Evolutionary conservation across 2,329 filamentous ascomycete genomes (phyloP).

Genomic region (Phyllosticta citriasiana): DNA sequence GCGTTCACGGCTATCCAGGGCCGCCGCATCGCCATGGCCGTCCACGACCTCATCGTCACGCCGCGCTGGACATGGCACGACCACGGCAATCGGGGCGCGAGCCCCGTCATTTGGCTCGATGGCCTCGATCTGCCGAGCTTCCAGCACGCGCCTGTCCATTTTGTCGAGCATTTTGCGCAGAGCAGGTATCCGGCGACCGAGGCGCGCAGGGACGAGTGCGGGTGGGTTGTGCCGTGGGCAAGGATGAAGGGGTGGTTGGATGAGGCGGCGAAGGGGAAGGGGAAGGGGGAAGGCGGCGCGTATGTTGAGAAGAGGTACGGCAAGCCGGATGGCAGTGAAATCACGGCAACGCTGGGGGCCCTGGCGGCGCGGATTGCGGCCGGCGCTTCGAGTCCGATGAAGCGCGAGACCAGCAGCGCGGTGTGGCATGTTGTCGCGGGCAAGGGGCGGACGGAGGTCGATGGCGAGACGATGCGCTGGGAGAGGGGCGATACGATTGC

Average conservation of each 20-base stretch:
- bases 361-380: constrained; percentile 36
- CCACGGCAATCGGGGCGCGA: constrained; percentile 47
- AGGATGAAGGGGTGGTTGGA: constrained; percentile 38
- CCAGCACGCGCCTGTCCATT: constrained; percentile 42
- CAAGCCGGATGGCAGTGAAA: constrained; percentile 25
- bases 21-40: constrained; percentile 39
- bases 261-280: background rate
- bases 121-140: constrained; percentile 46
- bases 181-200: constrained; percentile 41
- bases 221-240: constrained; percentile 41
- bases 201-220: constrained; percentile 30
- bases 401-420: constrained; percentile 42
- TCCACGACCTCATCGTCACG: constrained; percentile 48
- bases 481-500: constrained; percentile 45
- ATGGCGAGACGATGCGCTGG: constrained; percentile 33
- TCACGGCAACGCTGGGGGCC: constrained; percentile 27
- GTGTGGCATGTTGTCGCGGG: constrained; percentile 46
- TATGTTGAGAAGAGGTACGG: constrained; percentile 18
- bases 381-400: constrained; percentile 25
- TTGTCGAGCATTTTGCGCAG: constrained; percentile 42
- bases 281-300: background rate
- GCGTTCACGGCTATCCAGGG: constrained; percentile 51
- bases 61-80: constrained; percentile 52
- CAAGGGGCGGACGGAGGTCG: constrained; percentile 32
- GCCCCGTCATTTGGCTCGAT: constrained; percentile 50